phyloP scores from a whole-genome alignment of 208 protist genomes.

The Crithidia thermophila region DNA sequence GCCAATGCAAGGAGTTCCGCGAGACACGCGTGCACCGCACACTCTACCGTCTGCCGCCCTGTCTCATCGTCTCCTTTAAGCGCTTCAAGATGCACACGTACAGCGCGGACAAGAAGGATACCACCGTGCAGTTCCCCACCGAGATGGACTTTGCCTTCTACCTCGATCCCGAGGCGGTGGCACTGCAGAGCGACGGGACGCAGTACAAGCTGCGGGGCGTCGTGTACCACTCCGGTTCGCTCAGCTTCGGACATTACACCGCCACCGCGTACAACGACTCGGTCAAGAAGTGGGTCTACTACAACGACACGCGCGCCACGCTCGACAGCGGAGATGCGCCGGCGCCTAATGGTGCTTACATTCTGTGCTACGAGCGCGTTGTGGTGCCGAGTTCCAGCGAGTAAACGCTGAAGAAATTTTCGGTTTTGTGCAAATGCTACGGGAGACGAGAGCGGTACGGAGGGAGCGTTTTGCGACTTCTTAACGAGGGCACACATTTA shows the following conservation, averaged over 20 bases:
- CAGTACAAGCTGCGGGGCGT: conserved; percentile 71
- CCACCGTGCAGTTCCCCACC: conserved; percentile 55
- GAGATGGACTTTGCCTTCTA: conserved; percentile 62
- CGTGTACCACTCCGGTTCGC: conserved; percentile 76
- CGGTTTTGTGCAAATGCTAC: no score
- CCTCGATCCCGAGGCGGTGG: conserved; percentile 51
- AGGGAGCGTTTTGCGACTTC: no score
- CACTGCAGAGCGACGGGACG: conserved; percentile 26
- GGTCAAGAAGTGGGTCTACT: conserved; percentile 68
- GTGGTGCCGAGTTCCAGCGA: neutral
- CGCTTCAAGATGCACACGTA: conserved; percentile 75
- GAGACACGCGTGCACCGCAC: conserved; percentile 56
- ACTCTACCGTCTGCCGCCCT: conserved; percentile 73
- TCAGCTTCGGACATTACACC: conserved; percentile 88
- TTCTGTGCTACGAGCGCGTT: conserved; percentile 76
- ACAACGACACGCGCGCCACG: conserved; percentile 64
- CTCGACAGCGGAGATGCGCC: conserved; percentile 27
- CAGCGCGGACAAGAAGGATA: conserved; percentile 72
- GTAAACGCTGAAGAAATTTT: no score
- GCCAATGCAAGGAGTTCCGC: conserved; percentile 63
- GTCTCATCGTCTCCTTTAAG: conserved; percentile 79
- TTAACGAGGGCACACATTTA: no score
- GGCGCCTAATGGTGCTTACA: conserved; percentile 55
- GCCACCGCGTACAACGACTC: conserved; percentile 57
- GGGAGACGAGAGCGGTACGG: no score